Evolutionary conservation across 2,329 filamentous ascomycete genomes (phyloP), one percentile per base, ranked within the genome.

Genomic region (Phialophora verrucosa): DNA sequence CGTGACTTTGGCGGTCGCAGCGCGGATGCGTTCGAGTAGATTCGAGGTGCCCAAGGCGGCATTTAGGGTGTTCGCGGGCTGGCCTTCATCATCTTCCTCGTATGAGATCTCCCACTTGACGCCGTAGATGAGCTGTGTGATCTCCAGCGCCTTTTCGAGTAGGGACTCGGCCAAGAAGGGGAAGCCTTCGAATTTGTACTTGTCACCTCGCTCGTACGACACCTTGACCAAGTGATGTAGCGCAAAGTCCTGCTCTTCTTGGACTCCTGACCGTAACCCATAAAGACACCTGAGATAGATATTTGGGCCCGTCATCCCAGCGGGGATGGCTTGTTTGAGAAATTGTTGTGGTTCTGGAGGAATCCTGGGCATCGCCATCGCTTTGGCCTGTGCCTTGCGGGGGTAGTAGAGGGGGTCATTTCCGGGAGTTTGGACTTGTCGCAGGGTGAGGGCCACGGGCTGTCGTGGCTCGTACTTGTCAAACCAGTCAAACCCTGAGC

Each of bases 141-240:
- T 85, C 69, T 93, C 88, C 58, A 97, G 82, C 1, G 91, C 89
- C 75, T 96, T 96, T 68, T 93, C 90, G 63, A 96, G 88, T 10
- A 99, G 84, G 2, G 91, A 91, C 77, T 98, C 95, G 0, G 92
- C 92, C 31, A 99, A 84, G 10, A 92, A 90, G 1, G 91, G 90
- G 72, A 97, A 98, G 4, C 92, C 91, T 73, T 96, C 93, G 71
- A 98, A 97, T 67, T 92, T 91, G 79, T 96, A 97, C 78, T 97
- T 97, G 76, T 98, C 95, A 54, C 94, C 94, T 51, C 93, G 87
- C 77, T 98, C 93, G 75, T 90, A 95, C 0, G 93, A 97, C 31
- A 98, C 97, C 76, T 97, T 96, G 66, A 98, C 93, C 3, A 98
- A 81, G 74, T 98, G 94, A 73, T 96, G 92, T 11, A 98, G 82